Evolutionary conservation across 257 asterid genomes (phyloP).

Genomic region (Leonotis leonurus): DNA sequence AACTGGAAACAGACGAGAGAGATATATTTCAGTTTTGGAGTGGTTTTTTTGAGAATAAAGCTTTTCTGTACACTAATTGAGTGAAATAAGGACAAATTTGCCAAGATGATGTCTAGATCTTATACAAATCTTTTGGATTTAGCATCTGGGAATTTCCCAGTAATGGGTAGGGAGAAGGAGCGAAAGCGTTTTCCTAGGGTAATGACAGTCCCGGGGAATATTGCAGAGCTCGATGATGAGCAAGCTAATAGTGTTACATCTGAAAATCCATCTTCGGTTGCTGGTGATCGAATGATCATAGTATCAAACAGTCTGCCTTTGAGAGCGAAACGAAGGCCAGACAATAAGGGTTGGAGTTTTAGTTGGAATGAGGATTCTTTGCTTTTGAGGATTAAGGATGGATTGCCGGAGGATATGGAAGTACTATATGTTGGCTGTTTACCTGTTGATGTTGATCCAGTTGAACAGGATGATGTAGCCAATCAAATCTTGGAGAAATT

Average conservation of each 20-base stretch:
- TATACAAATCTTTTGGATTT: conserved; percentile 78
- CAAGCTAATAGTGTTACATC: conserved; percentile 65
- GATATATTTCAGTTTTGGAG: conserved; percentile 17
- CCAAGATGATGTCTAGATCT: conserved; percentile 79
- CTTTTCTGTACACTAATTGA: not conserved
- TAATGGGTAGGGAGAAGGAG: conserved; percentile 65
- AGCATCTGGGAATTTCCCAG: conserved; percentile 82
- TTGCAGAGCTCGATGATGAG: conserved; percentile 73
- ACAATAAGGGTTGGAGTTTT: conserved; percentile 77
- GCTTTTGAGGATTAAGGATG: conserved; percentile 68
- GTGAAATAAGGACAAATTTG: conserved; percentile 23
- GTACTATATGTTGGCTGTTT: conserved; percentile 69
- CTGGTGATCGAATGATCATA: conserved; percentile 71
- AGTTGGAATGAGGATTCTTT: conserved; percentile 82
- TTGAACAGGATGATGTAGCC: conserved; percentile 75
- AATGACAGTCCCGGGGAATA: conserved; percentile 85
- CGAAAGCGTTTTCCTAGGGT: conserved; percentile 61
- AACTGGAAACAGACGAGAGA: conserved; percentile 19
- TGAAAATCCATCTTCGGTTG: conserved; percentile 66
- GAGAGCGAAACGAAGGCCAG: conserved; percentile 71
- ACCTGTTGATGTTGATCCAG: conserved; percentile 65
- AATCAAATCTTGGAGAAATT: conserved; percentile 56
- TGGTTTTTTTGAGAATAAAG: conserved; percentile 19
- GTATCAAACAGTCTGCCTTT: conserved; percentile 72
- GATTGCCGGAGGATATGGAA: conserved; percentile 81